Evolutionary conservation across 331 rosid species (phyloP).

Genomic region (Erythrophleum ivorense): DNA sequence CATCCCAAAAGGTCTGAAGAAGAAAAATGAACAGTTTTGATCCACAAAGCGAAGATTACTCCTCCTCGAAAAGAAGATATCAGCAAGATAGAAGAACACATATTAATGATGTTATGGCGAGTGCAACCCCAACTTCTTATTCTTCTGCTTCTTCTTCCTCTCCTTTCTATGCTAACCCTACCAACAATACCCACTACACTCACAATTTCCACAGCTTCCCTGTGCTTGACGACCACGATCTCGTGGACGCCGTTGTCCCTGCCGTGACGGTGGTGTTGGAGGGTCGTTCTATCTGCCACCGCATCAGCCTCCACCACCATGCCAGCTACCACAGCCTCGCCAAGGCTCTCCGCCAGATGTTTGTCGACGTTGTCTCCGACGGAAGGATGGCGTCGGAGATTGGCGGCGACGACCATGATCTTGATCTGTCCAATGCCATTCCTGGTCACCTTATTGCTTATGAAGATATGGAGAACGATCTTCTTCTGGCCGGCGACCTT

Average conservation of each 20-base stretch:
- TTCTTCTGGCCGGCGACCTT: slow-evolving; percentile 93
- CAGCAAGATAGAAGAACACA: slow-evolving; percentile 46
- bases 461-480: slow-evolving; percentile 91
- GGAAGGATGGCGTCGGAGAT: not conserved
- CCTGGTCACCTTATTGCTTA: slow-evolving; percentile 88
- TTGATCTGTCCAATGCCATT: slow-evolving; percentile 78
- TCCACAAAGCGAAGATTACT: slow-evolving; percentile 38
- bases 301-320: slow-evolving; percentile 82
- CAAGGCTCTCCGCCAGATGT: slow-evolving; percentile 78
- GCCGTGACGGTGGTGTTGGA: slow-evolving; percentile 84
- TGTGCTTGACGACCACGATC: slow-evolving; percentile 56
- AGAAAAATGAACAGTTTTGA: slow-evolving; percentile 54
- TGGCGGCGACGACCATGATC: slow-evolving; percentile 32
- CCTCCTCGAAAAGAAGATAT: slow-evolving; percentile 42
- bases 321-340: slow-evolving; percentile 81
- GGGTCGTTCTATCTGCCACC: slow-evolving; percentile 91
- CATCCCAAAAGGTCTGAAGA: not conserved
- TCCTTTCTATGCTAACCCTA: slow-evolving; percentile 35
- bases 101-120: slow-evolving; percentile 12
- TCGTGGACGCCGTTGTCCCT: slow-evolving; percentile 62
- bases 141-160: slow-evolving; percentile 42
- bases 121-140: slow-evolving; percentile 45
- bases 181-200: not conserved
- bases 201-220: slow-evolving; percentile 47
- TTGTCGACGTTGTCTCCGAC: slow-evolving; percentile 44